Evolutionary conservation across 495 filamentous ascomycete species (phyloP).

Genomic region (Trichoderma parareesei): DNA sequence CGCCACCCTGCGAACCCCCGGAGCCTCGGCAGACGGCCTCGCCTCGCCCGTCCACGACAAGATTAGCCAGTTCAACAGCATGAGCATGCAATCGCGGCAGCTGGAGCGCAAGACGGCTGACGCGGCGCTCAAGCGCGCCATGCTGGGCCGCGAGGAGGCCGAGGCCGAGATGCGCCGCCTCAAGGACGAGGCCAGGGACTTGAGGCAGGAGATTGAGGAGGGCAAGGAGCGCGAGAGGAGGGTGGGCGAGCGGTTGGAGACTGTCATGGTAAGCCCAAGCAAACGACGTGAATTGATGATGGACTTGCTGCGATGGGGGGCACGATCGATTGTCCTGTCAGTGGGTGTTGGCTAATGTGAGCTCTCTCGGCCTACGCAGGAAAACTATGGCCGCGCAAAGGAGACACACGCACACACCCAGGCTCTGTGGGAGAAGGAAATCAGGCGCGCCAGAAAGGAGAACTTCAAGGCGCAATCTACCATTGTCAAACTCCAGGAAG

Average conservation of each 20-base stretch:
- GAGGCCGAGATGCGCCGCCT: slow-evolving; percentile 57
- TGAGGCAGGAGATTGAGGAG: slow-evolving; percentile 56
- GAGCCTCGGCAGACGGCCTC: background rate
- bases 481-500: slow-evolving; percentile 72
- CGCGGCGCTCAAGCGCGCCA: slow-evolving; percentile 69
- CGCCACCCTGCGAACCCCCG: slow-evolving; percentile 16
- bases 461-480: slow-evolving; percentile 73
- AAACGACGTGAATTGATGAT: too few relatives aligned
- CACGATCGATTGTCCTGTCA: background rate
- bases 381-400: slow-evolving; percentile 66
- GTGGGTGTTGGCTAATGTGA: background rate
- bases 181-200: slow-evolving; percentile 45
- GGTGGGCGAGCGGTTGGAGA: slow-evolving; percentile 70
- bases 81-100: slow-evolving; percentile 55
- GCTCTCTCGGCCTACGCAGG: slow-evolving; percentile 34
- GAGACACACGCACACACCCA: slow-evolving; percentile 67
- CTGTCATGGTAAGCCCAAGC: slow-evolving; percentile 50
- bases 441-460: slow-evolving; percentile 72
- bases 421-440: slow-evolving; percentile 75
- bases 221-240: slow-evolving; percentile 64
- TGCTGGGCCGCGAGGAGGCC: slow-evolving; percentile 78
- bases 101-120: slow-evolving; percentile 53
- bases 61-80: slow-evolving; percentile 72
- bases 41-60: slow-evolving; percentile 68
- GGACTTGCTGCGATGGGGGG: background rate